phyloP scores from a whole-genome alignment of 176 grass and related monocot genomes.

The Echinochloa phyllopogon region DNA sequence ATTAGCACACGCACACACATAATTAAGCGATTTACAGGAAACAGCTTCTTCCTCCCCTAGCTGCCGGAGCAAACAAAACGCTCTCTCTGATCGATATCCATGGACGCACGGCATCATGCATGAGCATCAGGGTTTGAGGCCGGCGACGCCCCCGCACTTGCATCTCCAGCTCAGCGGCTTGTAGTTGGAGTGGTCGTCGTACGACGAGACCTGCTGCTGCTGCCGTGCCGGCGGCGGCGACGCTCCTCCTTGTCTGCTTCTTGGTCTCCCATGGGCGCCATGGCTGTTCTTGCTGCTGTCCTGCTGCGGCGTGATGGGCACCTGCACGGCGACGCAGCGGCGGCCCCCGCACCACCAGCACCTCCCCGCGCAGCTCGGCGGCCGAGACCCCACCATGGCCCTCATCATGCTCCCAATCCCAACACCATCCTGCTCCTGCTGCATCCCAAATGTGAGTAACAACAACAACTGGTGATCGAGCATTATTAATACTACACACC shows the following conservation, averaged over 20 bases:
- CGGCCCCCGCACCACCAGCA: conserved; percentile 41
- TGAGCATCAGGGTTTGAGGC: neutral
- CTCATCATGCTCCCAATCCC: neutral
- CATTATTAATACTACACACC: no score
- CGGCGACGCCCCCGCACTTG: conserved; percentile 24
- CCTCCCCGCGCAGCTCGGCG: conserved; percentile 57
- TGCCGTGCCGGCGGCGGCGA: neutral
- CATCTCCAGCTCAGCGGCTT: conserved; percentile 60
- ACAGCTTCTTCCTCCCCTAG: no score
- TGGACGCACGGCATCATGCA: neutral
- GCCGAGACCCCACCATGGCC: conserved; percentile 33
- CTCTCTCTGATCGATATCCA: neutral
- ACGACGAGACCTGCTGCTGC: neutral
- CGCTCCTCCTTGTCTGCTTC: no score
- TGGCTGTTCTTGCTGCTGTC: neutral
- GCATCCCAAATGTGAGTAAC: no score
- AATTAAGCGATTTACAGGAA: no score
- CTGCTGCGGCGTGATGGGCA: conserved; percentile 47
- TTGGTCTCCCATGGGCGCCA: neutral
- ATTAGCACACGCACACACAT: no score
- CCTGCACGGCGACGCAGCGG: conserved; percentile 55
- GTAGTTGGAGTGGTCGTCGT: conserved; percentile 59
- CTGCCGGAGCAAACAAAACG: no score
- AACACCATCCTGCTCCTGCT: neutral
- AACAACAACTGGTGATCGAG: no score